Percentiles rank a stretch among this genome's conserved stretches.
phyloP scores from a whole-genome alignment of 345 rosid genomes.

The Pistacia integerrima region DNA sequence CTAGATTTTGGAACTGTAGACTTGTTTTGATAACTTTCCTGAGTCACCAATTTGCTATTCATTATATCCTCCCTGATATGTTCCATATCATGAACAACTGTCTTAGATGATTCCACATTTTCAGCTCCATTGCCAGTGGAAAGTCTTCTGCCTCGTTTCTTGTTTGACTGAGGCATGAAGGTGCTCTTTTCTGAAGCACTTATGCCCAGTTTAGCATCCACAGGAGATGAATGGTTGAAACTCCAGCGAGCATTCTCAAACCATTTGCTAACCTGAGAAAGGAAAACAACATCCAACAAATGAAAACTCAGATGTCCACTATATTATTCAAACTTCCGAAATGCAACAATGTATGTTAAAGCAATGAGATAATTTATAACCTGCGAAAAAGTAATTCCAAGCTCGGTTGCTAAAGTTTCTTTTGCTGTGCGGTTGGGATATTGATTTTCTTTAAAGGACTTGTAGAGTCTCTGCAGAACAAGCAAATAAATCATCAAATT shows the following conservation, averaged over 20 bases:
- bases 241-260: slow-evolving; percentile 81
- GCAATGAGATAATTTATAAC: slow-evolving; percentile 35
- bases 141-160: neutral
- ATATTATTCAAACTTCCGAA: neutral
- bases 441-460: slow-evolving; percentile 60
- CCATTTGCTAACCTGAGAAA: slow-evolving; percentile 77
- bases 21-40: neutral
- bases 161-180: slow-evolving; percentile 14
- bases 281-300: neutral
- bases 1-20: slow-evolving; percentile 2
- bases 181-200: slow-evolving; percentile 29
- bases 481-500: slow-evolving; percentile 16
- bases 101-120: slow-evolving; percentile 18
- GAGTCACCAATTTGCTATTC: neutral
- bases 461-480: slow-evolving; percentile 53
- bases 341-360: neutral
- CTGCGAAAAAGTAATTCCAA: slow-evolving; percentile 61
- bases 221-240: slow-evolving; percentile 42
- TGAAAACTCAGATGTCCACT: neutral
- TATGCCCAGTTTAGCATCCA: slow-evolving; percentile 20
- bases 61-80: neutral
- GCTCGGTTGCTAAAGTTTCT: slow-evolving; percentile 68
- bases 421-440: slow-evolving; percentile 66
- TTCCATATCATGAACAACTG: slow-evolving; percentile 3
- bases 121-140: slow-evolving; percentile 9